Evolutionary conservation across 1,139 yeast genomes (phyloP).

Genomic region (Candida neerlandica): DNA sequence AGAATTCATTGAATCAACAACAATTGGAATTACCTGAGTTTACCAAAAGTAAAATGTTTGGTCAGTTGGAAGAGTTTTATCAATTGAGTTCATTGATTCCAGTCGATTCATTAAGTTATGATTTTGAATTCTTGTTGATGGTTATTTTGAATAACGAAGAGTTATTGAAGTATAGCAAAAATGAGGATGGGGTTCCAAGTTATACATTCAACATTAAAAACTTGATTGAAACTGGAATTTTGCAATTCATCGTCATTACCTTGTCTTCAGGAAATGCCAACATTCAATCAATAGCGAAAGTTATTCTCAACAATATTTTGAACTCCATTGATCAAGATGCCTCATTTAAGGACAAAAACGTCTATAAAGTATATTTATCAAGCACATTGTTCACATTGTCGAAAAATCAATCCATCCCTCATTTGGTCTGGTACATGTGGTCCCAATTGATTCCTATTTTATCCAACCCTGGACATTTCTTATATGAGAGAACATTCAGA

Average conservation of each 20-base stretch:
- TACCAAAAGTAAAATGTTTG: slow-evolving; percentile 18
- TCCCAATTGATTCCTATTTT: slow-evolving; percentile 59
- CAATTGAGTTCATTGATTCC: slow-evolving; percentile 17
- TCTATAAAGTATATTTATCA: slow-evolving; percentile 60
- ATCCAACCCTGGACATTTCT: slow-evolving; percentile 66
- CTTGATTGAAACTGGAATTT: slow-evolving; percentile 58
- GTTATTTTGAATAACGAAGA: slow-evolving; percentile 64
- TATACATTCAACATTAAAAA: slow-evolving; percentile 53
- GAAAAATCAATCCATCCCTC: slow-evolving; percentile 30
- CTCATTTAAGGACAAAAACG: slow-evolving; percentile 57
- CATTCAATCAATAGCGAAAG: slow-evolving; percentile 28
- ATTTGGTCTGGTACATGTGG: slow-evolving; percentile 47
- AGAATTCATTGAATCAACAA: slow-evolving; percentile 41
- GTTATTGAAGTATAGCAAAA: slow-evolving; percentile 40
- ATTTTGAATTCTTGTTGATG: slow-evolving; percentile 61
- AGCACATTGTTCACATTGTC: slow-evolving; percentile 56
- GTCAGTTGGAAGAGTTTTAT: slow-evolving; percentile 28
- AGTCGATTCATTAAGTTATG: slow-evolving; percentile 40
- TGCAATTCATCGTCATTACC: slow-evolving; percentile 59
- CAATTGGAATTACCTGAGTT: slow-evolving; percentile 9
- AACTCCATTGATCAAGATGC: slow-evolving; percentile 24
- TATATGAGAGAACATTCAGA: slow-evolving; percentile 69
- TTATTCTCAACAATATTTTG: slow-evolving; percentile 47
- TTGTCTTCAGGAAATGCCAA: slow-evolving; percentile 32
- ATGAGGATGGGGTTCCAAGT: slow-evolving; percentile 22